These are phyloP conservation scores for Ballota nigra DNA, from an alignment of 257 asterid genomes.

Conservation along the genomic window DNA sequence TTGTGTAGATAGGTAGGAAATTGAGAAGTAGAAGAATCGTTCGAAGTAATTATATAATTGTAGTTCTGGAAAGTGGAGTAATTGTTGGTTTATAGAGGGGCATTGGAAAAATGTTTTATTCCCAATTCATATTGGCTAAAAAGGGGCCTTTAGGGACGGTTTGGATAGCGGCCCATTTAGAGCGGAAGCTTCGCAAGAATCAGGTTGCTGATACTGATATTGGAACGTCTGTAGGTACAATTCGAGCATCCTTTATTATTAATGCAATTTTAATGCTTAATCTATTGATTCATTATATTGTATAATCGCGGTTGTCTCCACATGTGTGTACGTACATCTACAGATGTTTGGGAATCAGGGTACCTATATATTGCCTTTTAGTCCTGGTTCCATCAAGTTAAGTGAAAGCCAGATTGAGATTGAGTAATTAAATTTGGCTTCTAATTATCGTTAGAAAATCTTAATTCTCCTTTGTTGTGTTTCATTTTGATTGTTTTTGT, in stretches of 20 bases:
- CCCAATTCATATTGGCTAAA: conserved; percentile 94
- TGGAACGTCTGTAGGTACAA: conserved; percentile 89
- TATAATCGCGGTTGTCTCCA: neutral
- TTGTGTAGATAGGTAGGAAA: neutral
- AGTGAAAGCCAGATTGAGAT: neutral
- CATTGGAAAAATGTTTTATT: conserved; percentile 68
- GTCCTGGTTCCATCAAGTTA: neutral
- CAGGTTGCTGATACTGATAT: conserved; percentile 99
- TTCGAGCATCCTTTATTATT: neutral
- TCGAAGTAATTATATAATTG: conserved; percentile 1
- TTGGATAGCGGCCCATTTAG: conserved; percentile 99
- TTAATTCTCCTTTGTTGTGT: neutral
- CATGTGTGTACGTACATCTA: neutral
- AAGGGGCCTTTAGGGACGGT: conserved; percentile 98
- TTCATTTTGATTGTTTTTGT: neutral
- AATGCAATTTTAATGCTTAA: neutral
- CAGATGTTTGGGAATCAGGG: neutral
- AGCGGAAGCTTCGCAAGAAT: conserved; percentile 93
- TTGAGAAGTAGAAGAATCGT: neutral
- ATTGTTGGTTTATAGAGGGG: conserved; percentile 4
- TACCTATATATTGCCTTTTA: neutral
- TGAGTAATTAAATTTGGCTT: neutral
- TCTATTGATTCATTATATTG: neutral
- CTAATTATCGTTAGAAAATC: neutral
- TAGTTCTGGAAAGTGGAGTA: conserved; percentile 15